Evolutionary conservation across 169 alveolate species (phyloP).

Genomic region (Eimeria falciformis): DNA sequence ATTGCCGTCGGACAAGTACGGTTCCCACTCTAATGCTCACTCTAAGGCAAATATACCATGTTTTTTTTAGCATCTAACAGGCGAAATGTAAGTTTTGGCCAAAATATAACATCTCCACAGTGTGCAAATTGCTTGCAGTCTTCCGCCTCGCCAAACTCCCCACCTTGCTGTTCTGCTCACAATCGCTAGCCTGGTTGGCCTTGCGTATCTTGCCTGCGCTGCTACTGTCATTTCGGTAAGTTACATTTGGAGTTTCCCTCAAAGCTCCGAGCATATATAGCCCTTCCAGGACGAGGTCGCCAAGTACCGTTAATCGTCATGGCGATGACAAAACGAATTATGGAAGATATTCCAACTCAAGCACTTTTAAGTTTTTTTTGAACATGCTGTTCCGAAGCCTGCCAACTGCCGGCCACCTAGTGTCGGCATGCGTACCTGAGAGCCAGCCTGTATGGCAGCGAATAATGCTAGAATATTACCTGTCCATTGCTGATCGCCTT

Average conservation of each 20-base stretch:
- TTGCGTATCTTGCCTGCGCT: constrained; percentile 75
- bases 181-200: constrained; percentile 60
- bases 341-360: constrained; percentile 3
- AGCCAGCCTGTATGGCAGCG: no score
- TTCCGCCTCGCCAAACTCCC: constrained; percentile 76
- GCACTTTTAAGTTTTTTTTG: constrained; percentile 23
- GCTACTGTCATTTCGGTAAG: constrained; percentile 77
- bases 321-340: constrained; percentile 40
- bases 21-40: no score
- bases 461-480: no score
- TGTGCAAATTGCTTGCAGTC: constrained; percentile 15
- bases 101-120: not conserved
- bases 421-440: no score
- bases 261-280: not conserved
- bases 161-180: constrained; percentile 76
- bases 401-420: not conserved
- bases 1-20: constrained; percentile 73
- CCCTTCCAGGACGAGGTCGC: constrained; percentile 68
- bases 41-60: not conserved
- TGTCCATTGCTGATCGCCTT: no score
- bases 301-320: constrained; percentile 48
- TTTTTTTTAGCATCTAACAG: constrained; percentile 70
- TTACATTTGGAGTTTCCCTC: not conserved
- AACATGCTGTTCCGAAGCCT: constrained; percentile 45
- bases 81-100: constrained; percentile 63